Evolutionary conservation across 2,329 filamentous ascomycete genomes (phyloP).

Genomic region (Claviceps arundinis): DNA sequence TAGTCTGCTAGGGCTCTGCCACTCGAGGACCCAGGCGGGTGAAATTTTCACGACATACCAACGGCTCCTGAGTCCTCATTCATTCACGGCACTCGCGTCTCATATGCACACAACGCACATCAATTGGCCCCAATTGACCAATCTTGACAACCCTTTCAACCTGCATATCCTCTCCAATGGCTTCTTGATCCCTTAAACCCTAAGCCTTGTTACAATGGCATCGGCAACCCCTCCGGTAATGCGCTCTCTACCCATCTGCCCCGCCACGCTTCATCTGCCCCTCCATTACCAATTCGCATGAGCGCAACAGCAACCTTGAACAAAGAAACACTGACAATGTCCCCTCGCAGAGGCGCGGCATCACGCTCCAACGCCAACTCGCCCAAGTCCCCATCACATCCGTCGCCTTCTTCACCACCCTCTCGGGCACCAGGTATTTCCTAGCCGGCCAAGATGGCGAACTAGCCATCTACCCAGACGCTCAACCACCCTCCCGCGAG

Average conservation of each 20-base stretch:
- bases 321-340: background rate
- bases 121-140: background rate
- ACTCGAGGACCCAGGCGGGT: too few species aligned
- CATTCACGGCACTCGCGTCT: too few species aligned
- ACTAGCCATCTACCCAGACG: conserved; percentile 38
- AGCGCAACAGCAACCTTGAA: background rate
- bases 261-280: background rate
- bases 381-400: conserved; percentile 46
- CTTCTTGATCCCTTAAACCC: background rate
- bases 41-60: too few species aligned
- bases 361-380: conserved; percentile 20
- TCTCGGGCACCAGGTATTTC: conserved; percentile 25
- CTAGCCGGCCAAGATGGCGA: conserved; percentile 48
- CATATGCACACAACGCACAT: background rate
- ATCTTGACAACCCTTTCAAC: background rate
- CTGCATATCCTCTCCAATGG: background rate
- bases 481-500: conserved; percentile 10
- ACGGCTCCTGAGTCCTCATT: too few species aligned
- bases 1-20: too few species aligned
- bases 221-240: background rate
- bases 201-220: background rate
- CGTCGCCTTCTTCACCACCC: conserved; percentile 34
- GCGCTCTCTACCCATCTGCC: background rate
- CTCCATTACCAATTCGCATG: background rate
- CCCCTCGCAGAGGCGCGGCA: background rate